Evolutionary conservation across 495 filamentous ascomycete species (phyloP).

Genomic region (Talaromyces nanjingensis): DNA sequence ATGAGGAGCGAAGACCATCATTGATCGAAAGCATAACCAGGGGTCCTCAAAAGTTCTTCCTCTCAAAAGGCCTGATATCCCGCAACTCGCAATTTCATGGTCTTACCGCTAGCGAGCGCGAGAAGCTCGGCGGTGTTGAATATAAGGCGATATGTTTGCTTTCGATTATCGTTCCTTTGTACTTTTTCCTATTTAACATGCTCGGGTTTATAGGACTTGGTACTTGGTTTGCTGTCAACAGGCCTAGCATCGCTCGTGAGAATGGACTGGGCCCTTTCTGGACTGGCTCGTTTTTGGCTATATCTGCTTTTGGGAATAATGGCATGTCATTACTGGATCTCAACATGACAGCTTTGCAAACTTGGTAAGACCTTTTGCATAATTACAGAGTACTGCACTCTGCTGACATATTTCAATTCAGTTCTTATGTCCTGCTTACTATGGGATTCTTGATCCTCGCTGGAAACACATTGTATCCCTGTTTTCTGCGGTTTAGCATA

Average conservation of each 20-base stretch:
- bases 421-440: constrained; percentile 62
- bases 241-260: constrained; percentile 44
- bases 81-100: constrained; percentile 71
- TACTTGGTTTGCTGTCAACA: constrained; percentile 58
- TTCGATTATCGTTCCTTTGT: constrained; percentile 62
- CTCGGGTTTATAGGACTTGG: constrained; percentile 67
- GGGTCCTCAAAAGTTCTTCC: constrained; percentile 32
- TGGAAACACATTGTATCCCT: constrained; percentile 75
- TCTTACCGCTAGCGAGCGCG: constrained; percentile 59
- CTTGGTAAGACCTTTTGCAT: constrained; percentile 17
- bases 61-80: constrained; percentile 43
- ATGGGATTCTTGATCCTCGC: constrained; percentile 74
- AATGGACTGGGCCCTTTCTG: constrained; percentile 65
- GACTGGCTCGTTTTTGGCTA: constrained; percentile 31
- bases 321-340: constrained; percentile 80
- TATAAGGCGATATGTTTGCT: constrained; percentile 72
- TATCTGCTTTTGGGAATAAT: constrained; percentile 78
- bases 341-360: constrained; percentile 58
- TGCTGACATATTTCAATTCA: constrained; percentile 14
- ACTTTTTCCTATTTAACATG: constrained; percentile 66
- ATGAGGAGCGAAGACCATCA: constrained; percentile 15
- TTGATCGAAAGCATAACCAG: constrained; percentile 21
- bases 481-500: constrained; percentile 71
- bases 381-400: background rate
- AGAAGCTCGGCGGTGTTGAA: constrained; percentile 70